Base-by-base conservation (phyloP, 2,329 filamentous ascomycete species). In the Volutella citrinella region DNA sequence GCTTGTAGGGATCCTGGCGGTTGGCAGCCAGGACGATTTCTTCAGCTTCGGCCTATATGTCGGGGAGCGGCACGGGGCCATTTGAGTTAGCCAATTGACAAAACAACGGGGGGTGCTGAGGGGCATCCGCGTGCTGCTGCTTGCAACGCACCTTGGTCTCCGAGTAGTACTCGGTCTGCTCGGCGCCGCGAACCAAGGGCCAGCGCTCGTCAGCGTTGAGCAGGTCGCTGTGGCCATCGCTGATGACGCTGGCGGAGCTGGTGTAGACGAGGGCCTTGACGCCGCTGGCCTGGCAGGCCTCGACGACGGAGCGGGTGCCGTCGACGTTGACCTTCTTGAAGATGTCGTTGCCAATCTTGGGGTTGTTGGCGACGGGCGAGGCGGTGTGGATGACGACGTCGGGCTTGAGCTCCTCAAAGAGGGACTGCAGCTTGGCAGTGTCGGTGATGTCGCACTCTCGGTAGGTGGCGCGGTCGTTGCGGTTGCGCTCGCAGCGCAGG, bases 301-400 rank as follows among this genome's bases (percentile, higher is more conserved):
- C 78, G 34, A 97, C 69, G 30, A 96, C 76, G 46, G 84, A 81
- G 46, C 72, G 72, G 11, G 93, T 96, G 32, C 91, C 91, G 32
- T 88, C 82, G 32, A 95, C 82, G 60, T 97, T 98, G 57, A 97
- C 85, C 59, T 81, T 82, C 52, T 78, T 78, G 59, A 93, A 84
- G 21, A 87, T 64, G 13, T 76, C 72, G 45, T 82, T 70, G 51
- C 72, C 63, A 54, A 74, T 63, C 54, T 67, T 64, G 59, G 70
- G 61, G 64, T 75, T 66, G 57, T 76, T 73, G 39, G 68, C 72
- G 16, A 72, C 63, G 23, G 87, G 86, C 20, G 82, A 87, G 14
- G 91, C 93, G 3, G 90, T 95, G 64, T 98, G 91, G 54, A 97
- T 83, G 32, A 98, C 87, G 11, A 94, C 78, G 56, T 89, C 81